Conservation (phyloP, 2,329 filamentous ascomycete genomes). For the Paracoccidioides lutzii region DNA sequence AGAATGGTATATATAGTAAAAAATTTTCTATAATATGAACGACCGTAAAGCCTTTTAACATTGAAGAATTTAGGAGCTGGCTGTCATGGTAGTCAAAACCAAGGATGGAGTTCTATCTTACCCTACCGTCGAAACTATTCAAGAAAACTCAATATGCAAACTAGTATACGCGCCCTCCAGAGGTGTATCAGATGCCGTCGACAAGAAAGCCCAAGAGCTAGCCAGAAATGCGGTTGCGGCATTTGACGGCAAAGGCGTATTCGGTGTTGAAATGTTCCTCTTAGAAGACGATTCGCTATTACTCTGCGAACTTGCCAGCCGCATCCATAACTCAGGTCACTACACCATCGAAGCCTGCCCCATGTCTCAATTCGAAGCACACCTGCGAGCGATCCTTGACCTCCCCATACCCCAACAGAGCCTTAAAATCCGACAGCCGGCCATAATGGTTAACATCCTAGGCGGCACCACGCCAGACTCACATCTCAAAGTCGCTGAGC, state of each 20-base stretch:
- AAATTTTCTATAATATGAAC: neutral
- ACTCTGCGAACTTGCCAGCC: constrained; percentile 76
- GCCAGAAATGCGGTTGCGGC: constrained; percentile 66
- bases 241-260: constrained; percentile 81
- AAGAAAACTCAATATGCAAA: constrained; percentile 92
- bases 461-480: constrained; percentile 46
- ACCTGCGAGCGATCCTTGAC: constrained; percentile 71
- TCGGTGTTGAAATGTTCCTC: constrained; percentile 93
- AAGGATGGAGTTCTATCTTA: constrained; percentile 64
- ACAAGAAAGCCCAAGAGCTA: constrained; percentile 56
- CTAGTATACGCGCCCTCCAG: constrained; percentile 78
- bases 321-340: constrained; percentile 84
- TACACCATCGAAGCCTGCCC: constrained; percentile 88
- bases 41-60: constrained; percentile 7
- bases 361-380: constrained; percentile 83
- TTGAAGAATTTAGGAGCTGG: constrained; percentile 47
- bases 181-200: constrained; percentile 48
- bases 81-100: constrained; percentile 89
- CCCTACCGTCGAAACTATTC: constrained; percentile 84
- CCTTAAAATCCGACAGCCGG: constrained; percentile 34
- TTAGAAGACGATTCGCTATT: constrained; percentile 58
- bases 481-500: constrained; percentile 47
- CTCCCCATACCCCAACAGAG: constrained; percentile 45
- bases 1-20: constrained; percentile 37
- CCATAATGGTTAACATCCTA: constrained; percentile 44